Base-by-base conservation (phyloP, 352 stramenopile genomes). In the Phytopythium sindhum region DNA sequence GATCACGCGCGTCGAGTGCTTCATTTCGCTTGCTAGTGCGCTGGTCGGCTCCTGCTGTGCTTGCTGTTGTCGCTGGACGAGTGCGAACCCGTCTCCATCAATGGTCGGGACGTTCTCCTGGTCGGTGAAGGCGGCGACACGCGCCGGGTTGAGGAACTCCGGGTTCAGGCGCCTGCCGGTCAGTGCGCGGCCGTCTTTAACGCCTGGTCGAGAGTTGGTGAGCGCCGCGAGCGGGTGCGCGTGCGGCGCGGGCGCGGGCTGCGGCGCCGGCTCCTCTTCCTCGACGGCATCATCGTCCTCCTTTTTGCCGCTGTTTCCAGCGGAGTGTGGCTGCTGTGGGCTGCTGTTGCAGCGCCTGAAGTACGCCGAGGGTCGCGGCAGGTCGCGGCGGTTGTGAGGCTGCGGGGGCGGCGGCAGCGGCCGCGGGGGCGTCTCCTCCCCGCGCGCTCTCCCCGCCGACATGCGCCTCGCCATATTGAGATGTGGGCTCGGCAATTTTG, bases 101-200 rank as follows among this genome's bases (percentile, higher is more conserved):
- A 39, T 68, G 4, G 65, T 54, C 28, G 58, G 31, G 3, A 12
- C 35, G 51, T 73, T 64, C 14, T 74, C 61, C 31, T 39, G 19
- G 35, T 73, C 44, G 2, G 64, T 59, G 42, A 88, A 80, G 31
- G 76, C 75, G 12, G 63, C 51, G 15, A 86, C 63, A 2, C 77
- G 70, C 12, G 76, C 64, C 8, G 71, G 76, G 63, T 76, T 89
- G 3, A 87, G 58, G 51, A 89, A 88, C 55, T 77, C 74, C n/a
- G 80, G 67, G 56, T 91, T 60, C 44, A 88, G 58, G 23, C 80
- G 68, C 65, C 88, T 74, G 19, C 65, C 65, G 0, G 6, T 62
- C 9, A 42, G 15, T n/a, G 15, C 23, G 47, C 39, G 44, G 8
- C 10, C 28, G 41, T 60, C 48, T n/a, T 67, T 63, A 4, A 31